Evolutionary conservation across 2,329 filamentous ascomycete genomes (phyloP), one percentile per base, ranked within the genome.

Genomic region (Hortaea werneckii): DNA sequence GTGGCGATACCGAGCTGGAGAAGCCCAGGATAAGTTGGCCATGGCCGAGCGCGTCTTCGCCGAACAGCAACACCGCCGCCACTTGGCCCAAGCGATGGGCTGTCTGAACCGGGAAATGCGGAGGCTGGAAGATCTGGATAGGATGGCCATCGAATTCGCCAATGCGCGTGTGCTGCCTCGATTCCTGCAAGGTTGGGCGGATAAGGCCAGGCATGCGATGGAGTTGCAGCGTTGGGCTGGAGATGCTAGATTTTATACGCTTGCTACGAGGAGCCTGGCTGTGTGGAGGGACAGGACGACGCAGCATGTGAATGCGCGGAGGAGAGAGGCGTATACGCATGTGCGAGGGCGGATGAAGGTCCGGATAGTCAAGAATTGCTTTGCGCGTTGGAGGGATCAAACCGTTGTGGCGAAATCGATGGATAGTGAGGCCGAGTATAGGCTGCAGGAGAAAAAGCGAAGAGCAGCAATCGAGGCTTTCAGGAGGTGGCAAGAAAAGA

Each of bases 191-290:
- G 58, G 53, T 11, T 60, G 69, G 50, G 59, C 62, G 28, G 55
- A 62, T 12, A 62, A 62, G 34, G 58, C 61, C 5, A 60, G 67
- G 11, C 68, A 77, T 50, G 59, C 72, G 8, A 55, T 61, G 27
- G 67, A 72, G 53, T 59, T 80, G 39, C 67, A 74, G 38, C 65
- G 64, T 26, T 76, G 74, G 74, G 73, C 77, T 27, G 61, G 62
- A n/a, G 71, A 76, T 58, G 77, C 76, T 26, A 63, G 68, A 8
- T 80, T 74, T 52, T 81, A 78, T 56, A 74, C 77, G 34, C 56
- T 75, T n/a, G 64, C 69, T 37, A 77, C 66, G 6, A 66, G 63
- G 37, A 63, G 67, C 2, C 52, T 80, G 43, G 76, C 72, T 50
- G 58, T 60, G 10, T 80, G 77, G 77, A 69, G 67, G 20, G 63